These are phyloP conservation scores for Phoma herbarum DNA, from an alignment of 2,329 filamentous ascomycete species.

Conservation along the genomic window DNA sequence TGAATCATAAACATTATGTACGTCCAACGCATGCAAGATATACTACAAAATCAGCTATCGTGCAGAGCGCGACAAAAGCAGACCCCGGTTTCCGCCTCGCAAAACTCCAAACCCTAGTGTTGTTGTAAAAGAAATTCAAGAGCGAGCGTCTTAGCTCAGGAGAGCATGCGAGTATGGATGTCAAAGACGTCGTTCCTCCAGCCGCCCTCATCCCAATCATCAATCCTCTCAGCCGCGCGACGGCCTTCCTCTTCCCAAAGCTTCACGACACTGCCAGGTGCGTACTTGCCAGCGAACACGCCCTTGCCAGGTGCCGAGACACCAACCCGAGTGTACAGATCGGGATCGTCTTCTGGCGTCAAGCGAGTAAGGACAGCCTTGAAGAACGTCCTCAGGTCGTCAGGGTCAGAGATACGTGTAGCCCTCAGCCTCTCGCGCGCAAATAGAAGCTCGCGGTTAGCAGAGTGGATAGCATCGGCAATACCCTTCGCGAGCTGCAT, in stretches of 20 bases:
- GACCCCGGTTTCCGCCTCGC: conserved; percentile 1
- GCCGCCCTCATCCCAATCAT: conserved; percentile 74
- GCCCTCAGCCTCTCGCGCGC: conserved; percentile 87
- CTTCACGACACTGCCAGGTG: conserved; percentile 87
- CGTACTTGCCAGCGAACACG: conserved; percentile 84
- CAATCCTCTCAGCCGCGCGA: conserved; percentile 74
- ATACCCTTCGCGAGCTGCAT: conserved; percentile 77
- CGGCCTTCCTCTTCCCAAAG: conserved; percentile 85
- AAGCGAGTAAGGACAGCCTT: conserved; percentile 82
- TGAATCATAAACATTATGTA: conserved; percentile 2
- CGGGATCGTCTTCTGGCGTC: conserved; percentile 75
- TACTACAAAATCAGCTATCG: conserved; percentile 3
- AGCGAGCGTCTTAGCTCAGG: background rate
- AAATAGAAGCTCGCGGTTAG: conserved; percentile 87
- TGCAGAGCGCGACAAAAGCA: conserved; percentile 1
- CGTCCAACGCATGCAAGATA: conserved; percentile 14
- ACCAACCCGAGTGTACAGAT: conserved; percentile 77
- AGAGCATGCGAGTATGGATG: conserved; percentile 52
- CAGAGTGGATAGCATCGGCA: conserved; percentile 71
- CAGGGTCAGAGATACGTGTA: conserved; percentile 80
- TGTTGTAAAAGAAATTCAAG: background rate
- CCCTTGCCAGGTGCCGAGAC: conserved; percentile 68
- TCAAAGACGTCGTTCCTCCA: conserved; percentile 91
- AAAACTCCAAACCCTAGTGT: conserved; percentile 3
- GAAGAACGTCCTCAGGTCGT: conserved; percentile 82